These are phyloP conservation scores for Colletotrichum euphorbiae DNA, from an alignment of 2,329 filamentous ascomycete genomes.

Conservation along the genomic window DNA sequence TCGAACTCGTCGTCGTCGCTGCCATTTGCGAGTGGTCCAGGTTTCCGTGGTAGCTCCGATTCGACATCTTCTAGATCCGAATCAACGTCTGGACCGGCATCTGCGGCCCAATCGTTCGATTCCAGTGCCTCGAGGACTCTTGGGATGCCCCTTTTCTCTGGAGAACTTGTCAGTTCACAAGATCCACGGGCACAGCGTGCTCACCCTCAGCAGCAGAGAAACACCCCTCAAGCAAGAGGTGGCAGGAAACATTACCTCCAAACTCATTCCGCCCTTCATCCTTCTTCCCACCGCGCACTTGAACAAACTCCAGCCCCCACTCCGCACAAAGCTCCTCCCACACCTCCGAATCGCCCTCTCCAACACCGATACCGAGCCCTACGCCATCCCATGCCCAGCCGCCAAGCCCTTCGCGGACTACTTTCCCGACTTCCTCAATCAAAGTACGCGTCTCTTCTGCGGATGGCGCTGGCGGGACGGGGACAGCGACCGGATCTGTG, in stretches of 20 bases:
- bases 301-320: constrained; percentile 72
- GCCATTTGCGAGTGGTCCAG: constrained; percentile 42
- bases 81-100: constrained; percentile 47
- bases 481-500: too few species aligned
- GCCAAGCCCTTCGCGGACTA: constrained; percentile 68
- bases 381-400: constrained; percentile 75
- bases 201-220: neutral
- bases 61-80: constrained; percentile 48
- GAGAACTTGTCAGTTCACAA: constrained; percentile 39
- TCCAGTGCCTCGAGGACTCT: constrained; percentile 72
- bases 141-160: constrained; percentile 70
- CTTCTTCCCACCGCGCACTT: constrained; percentile 55
- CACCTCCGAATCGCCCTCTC: constrained; percentile 58
- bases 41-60: constrained; percentile 49
- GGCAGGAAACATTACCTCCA: constrained; percentile 59
- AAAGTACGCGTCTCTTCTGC: constrained; percentile 52
- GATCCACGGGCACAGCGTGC: neutral
- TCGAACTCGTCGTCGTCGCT: constrained; percentile 49
- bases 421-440: constrained; percentile 64
- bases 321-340: constrained; percentile 72
- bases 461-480: constrained; percentile 10
- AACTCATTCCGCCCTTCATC: constrained; percentile 65
- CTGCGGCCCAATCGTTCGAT: constrained; percentile 70
- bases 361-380: constrained; percentile 68
- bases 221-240: neutral